Base-by-base conservation (phyloP, 1,284 basidiomycete species). In the Papiliotrema flavescens region DNA sequence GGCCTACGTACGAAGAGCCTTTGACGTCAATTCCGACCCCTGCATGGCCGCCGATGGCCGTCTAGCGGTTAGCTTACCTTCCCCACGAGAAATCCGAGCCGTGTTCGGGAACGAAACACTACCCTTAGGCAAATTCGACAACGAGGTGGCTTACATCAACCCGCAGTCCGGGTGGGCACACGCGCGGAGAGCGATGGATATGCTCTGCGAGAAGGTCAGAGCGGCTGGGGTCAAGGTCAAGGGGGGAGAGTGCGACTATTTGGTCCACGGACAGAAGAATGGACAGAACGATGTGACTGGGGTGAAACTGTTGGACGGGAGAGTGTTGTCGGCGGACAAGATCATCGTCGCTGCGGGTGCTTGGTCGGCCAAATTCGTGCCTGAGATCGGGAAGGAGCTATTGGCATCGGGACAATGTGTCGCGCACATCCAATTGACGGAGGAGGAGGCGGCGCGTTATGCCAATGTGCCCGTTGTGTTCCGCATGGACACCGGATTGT, bases 121-220 rank as follows among this genome's bases (percentile, higher is more conserved):
- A 35, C 19, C 36, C 1, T 32, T 60, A 2, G 54, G 54, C 8
- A 43, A 49, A 26, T 66, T 64, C 49, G 53, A 55, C 2, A 50
- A 43, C n/a, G 55, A 60, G 42, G 85, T 84, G 0, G 61, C 58
- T 17, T 92, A 87, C 67, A 67, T 89, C 50, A 92, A 90, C 65
- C 76, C 76, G 1, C 84, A 89, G 43, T 84, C 86, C 1, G 90
- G 90, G 3, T 94, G 90, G 90, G 88, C 83, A 1, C 79, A 85
- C 64, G 88, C 90, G 0, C 78, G 81, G 2, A 81, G 84, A 61
- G 89, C 85, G 2, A 70, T 89, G 7, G 61, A 74, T 2, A 71
- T 80, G 8, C 70, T 48, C 1, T 45, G 53, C 7, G 51, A 42
- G 3, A 42, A 53, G 13, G 47, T 55, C 8, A 55, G 56, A 14